Percentiles rank a stretch among this genome's conserved stretches.
Conservation (phyloP, 768 basidiomycete species). For the Boletus tomentosulus region DNA sequence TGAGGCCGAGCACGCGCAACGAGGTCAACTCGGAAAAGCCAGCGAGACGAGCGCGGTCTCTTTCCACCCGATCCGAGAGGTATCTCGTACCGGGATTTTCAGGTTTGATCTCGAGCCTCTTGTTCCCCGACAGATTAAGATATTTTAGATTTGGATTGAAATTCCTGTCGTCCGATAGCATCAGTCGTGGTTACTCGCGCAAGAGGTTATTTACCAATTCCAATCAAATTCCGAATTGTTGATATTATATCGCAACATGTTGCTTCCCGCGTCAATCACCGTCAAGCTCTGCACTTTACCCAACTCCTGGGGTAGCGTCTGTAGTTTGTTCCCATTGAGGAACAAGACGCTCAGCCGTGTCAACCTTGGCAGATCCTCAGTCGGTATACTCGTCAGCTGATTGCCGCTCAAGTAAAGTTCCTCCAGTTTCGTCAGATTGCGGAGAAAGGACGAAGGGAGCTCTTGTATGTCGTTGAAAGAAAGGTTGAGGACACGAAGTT, state of each 20-base stretch:
- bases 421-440: slow-evolving; percentile 64
- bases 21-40: slow-evolving; percentile 86
- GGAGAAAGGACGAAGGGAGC: slow-evolving; percentile 73
- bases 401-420: slow-evolving; percentile 96
- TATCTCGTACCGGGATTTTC: slow-evolving; percentile 40
- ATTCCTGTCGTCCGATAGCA: slow-evolving; percentile 56
- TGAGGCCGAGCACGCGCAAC: slow-evolving; percentile 88
- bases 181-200: background rate
- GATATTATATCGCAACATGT: slow-evolving; percentile 93
- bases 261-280: slow-evolving; percentile 90
- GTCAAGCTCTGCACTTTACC: slow-evolving; percentile 74
- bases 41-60: slow-evolving; percentile 47
- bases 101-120: slow-evolving; percentile 91
- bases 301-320: slow-evolving; percentile 88
- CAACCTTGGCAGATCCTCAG: slow-evolving; percentile 78
- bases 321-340: slow-evolving; percentile 90
- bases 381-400: slow-evolving; percentile 82
- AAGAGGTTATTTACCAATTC: slow-evolving; percentile 75
- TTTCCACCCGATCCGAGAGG: slow-evolving; percentile 17
- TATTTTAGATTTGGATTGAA: slow-evolving; percentile 92
- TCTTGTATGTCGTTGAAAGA: slow-evolving; percentile 95
- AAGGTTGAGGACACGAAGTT: slow-evolving; percentile 80
- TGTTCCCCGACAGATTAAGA: slow-evolving; percentile 96
- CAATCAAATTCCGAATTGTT: slow-evolving; percentile 99
- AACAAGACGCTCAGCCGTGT: slow-evolving; percentile 70